These are phyloP conservation scores for Tinospora cordifolia DNA, from an alignment of 164 flowering plant genomes.

Conservation along the genomic window DNA sequence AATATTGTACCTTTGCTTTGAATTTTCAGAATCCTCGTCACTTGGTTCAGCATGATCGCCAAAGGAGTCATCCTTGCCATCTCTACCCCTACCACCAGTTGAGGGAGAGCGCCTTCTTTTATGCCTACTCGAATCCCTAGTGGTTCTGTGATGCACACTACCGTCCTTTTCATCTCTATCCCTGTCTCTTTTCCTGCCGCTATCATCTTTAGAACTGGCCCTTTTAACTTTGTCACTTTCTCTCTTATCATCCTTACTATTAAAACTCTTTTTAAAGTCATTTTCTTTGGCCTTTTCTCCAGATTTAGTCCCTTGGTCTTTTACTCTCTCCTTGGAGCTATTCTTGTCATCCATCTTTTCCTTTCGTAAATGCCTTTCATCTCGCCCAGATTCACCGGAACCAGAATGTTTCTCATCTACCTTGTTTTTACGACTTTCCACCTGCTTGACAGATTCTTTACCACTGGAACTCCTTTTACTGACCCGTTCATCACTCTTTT, in stretches of 20 bases:
- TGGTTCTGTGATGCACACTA: conserved; percentile 39
- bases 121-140: conserved; percentile 43
- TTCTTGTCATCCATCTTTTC: conserved; percentile 37
- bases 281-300: conserved; percentile 40
- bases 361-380: conserved; percentile 35
- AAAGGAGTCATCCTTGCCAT: conserved; percentile 38
- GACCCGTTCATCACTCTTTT: conserved; percentile 29
- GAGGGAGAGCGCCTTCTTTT: conserved; percentile 66
- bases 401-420: conserved; percentile 32
- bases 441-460: conserved; percentile 26
- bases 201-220: conserved; percentile 36
- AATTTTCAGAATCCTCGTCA: conserved; percentile 57
- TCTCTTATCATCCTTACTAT: conserved; percentile 40
- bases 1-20: conserved; percentile 45
- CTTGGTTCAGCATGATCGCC: conserved; percentile 38
- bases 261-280: conserved; percentile 36
- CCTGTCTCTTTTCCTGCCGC: conserved; percentile 40
- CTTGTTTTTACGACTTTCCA: conserved; percentile 26
- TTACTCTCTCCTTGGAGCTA: conserved; percentile 43
- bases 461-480: conserved; percentile 26
- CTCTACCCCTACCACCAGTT: conserved; percentile 43
- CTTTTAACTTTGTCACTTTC: conserved; percentile 39
- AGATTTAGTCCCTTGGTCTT: conserved; percentile 29
- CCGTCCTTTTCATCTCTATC: conserved; percentile 49
- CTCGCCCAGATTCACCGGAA: conserved; percentile 23